phyloP scores from a whole-genome alignment of 495 filamentous ascomycete genomes.

The Hyaloscypha bicolor region DNA sequence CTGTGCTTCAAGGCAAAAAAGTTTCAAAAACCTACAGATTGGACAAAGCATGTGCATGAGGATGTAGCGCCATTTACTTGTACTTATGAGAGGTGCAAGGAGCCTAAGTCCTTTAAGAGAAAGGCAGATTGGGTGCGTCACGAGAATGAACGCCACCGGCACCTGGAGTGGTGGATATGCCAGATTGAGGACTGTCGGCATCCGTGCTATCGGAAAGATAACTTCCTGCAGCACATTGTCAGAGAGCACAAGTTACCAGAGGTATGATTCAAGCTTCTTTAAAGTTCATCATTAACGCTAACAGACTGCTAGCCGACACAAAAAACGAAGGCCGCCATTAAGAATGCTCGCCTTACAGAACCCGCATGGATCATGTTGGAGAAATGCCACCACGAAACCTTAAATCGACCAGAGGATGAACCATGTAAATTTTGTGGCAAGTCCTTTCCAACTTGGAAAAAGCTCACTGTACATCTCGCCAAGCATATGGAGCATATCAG shows the following conservation, averaged over 20 bases:
- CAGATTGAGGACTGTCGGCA: conserved; percentile 79
- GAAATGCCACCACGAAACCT: conserved; percentile 71
- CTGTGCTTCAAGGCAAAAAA: conserved; percentile 88
- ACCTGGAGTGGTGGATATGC: conserved; percentile 92
- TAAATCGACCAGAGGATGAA: conserved; percentile 67
- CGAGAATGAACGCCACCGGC: conserved; percentile 89
- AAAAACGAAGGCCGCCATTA: conserved; percentile 56
- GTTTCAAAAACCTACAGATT: conserved; percentile 93
- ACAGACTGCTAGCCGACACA: too few relatives aligned
- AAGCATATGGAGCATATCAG: conserved; percentile 95
- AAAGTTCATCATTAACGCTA: too few relatives aligned
- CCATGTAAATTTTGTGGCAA: conserved; percentile 89
- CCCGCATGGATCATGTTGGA: conserved; percentile 78
- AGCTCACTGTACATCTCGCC: conserved; percentile 90
- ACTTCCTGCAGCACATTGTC: conserved; percentile 92
- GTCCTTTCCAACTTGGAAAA: conserved; percentile 84
- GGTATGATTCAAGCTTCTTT: conserved; percentile 41
- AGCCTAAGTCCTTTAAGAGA: conserved; percentile 93
- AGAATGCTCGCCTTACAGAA: conserved; percentile 52
- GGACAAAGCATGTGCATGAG: conserved; percentile 97
- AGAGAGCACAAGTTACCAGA: conserved; percentile 89
- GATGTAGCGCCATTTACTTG: conserved; percentile 95
- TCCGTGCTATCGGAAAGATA: conserved; percentile 87
- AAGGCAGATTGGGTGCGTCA: conserved; percentile 99
- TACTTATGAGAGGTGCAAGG: conserved; percentile 80